A percentile compares a stretch with the other conserved stretches of the same genome.
These are phyloP conservation scores for Akanthomyces dipterigenus DNA, from an alignment of 2,329 filamentous ascomycete genomes.

Conservation along the genomic window DNA sequence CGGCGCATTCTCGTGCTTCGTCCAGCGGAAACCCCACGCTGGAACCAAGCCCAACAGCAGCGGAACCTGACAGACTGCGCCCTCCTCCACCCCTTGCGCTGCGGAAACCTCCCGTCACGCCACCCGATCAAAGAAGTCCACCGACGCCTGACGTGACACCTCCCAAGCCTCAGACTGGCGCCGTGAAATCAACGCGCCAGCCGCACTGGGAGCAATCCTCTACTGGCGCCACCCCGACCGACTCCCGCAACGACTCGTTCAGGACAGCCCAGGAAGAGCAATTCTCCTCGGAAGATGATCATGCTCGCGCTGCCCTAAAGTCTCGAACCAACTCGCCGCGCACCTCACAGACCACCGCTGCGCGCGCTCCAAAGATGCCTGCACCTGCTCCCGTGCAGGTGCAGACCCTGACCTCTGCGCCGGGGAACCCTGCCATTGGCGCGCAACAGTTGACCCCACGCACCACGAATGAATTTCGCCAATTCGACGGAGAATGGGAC, in stretches of 20 bases:
- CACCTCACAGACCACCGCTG: constrained; percentile 39
- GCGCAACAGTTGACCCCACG: constrained; percentile 28
- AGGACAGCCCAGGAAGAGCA: constrained; percentile 62
- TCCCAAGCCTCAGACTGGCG: constrained; percentile 45
- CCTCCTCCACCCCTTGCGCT: constrained; percentile 24
- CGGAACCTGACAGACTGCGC: constrained; percentile 31
- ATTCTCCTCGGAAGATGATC: constrained; percentile 55
- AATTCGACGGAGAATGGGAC: constrained; percentile 54
- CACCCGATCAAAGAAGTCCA: constrained; percentile 58
- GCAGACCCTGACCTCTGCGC: constrained; percentile 33
- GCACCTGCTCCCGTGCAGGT: constrained; percentile 34
- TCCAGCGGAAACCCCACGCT: constrained; percentile 42
- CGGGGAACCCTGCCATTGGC: constrained; percentile 21
- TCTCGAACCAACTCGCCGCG: constrained; percentile 32
- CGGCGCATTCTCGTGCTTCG: constrained; percentile 52
- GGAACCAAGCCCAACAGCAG: constrained; percentile 36
- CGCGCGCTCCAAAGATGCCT: constrained; percentile 26
- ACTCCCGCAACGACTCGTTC: constrained; percentile 63
- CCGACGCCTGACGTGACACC: constrained; percentile 73
- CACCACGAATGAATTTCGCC: constrained; percentile 42
- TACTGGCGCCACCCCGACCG: constrained; percentile 49
- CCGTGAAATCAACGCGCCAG: constrained; percentile 40
- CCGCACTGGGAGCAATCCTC: constrained; percentile 40
- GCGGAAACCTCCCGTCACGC: constrained; percentile 46
- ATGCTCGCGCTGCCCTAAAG: constrained; percentile 35